Evolutionary conservation across 768 basidiomycete genomes (phyloP).

Genomic region (Suillus weaverae): DNA sequence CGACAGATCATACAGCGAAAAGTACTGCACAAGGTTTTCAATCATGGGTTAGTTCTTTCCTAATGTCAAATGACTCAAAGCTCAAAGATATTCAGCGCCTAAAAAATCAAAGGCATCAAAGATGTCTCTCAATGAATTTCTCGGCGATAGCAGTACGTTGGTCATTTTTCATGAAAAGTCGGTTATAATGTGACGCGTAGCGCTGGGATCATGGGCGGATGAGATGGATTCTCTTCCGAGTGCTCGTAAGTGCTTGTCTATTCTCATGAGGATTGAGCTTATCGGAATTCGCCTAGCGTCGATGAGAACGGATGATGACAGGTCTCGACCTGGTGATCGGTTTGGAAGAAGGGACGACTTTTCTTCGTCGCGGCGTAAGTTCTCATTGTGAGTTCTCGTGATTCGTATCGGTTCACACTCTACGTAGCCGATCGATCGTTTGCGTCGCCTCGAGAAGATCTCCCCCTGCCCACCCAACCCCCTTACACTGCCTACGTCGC

Average conservation of each 20-base stretch:
- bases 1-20: conserved; percentile 11
- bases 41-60: conserved; percentile 27
- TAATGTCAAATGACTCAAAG: background rate
- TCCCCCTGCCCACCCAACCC: conserved; percentile 92
- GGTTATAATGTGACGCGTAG: conserved; percentile 39
- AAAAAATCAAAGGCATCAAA: conserved; percentile 85
- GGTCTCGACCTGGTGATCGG: conserved; percentile 51
- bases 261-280: conserved; percentile 11
- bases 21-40: conserved; percentile 17
- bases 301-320: conserved; percentile 66
- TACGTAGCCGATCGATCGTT: conserved; percentile 56
- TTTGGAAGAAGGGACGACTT: conserved; percentile 66
- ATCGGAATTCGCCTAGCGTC: conserved; percentile 51
- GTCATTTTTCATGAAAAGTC: conserved; percentile 15
- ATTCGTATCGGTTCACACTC: conserved; percentile 14
- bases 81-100: conserved; percentile 56
- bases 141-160: conserved; percentile 78
- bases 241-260: conserved; percentile 69
- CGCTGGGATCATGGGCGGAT: conserved; percentile 96
- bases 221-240: conserved; percentile 94
- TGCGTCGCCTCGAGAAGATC: conserved; percentile 74
- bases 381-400: conserved; percentile 6
- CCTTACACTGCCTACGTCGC: conserved; percentile 98
- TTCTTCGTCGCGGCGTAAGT: conserved; percentile 59
- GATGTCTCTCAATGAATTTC: conserved; percentile 90